Evolutionary conservation across 2,329 filamentous ascomycete genomes (phyloP).

Genomic region (Hansfordia pulvinata): DNA sequence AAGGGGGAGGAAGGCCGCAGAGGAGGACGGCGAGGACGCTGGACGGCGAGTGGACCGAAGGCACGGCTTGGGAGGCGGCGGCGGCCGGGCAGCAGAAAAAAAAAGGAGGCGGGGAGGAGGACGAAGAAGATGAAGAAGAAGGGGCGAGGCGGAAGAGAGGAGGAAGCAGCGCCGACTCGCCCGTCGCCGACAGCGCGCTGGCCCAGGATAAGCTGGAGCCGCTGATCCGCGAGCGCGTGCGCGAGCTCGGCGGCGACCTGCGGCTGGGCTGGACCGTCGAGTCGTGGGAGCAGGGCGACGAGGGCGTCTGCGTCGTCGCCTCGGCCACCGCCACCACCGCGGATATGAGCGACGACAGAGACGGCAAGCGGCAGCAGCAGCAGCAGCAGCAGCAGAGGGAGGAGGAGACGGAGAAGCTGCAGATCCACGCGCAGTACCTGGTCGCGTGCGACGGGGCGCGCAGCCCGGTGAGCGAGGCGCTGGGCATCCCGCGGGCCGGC

Average conservation of each 20-base stretch:
- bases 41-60: no score
- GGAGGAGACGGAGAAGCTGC: no score
- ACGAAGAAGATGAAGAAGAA: no score
- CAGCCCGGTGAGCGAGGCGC: constrained; percentile 12
- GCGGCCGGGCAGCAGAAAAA: no score
- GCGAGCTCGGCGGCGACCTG: constrained; percentile 18
- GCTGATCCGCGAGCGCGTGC: constrained; percentile 18
- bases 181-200: no score
- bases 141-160: no score
- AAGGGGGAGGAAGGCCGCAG: no score
- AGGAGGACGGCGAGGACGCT: no score
- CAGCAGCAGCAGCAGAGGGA: no score
- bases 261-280: constrained; percentile 17
- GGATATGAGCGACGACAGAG: constrained; percentile 9
- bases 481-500: constrained; percentile 14
- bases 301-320: constrained; percentile 9
- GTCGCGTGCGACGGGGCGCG: constrained; percentile 22
- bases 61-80: no score
- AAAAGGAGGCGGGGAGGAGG: no score
- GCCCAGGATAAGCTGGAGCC: constrained; percentile 26
- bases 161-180: background rate
- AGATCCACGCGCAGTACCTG: constrained; percentile 21
- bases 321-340: constrained; percentile 5
- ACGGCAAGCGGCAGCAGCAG: no score
- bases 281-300: constrained; percentile 12